These are phyloP conservation scores for Hortiboletus flavorubellus DNA, from an alignment of 768 basidiomycete species.

Conservation along the genomic window DNA sequence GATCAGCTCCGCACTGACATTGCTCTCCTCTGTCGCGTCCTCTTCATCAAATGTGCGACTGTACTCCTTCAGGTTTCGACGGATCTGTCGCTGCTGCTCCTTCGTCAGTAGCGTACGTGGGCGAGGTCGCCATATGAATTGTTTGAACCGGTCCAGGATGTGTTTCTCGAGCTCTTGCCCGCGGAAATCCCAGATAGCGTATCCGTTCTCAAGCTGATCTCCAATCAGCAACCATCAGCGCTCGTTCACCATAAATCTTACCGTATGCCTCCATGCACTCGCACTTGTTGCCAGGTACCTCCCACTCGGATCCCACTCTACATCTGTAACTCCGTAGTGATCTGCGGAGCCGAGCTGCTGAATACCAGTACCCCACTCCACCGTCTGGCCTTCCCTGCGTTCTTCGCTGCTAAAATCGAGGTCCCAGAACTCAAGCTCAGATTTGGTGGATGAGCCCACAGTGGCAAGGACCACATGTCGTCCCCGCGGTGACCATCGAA, in stretches of 20 bases:
- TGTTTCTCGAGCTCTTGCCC: conserved; percentile 93
- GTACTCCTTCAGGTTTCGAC: conserved; percentile 88
- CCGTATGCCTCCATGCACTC: conserved; percentile 92
- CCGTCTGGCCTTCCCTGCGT: conserved; percentile 41
- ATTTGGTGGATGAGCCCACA: conserved; percentile 92
- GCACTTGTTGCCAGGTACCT: conserved; percentile 91
- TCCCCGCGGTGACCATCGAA: conserved; percentile 95
- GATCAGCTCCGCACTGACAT: conserved; percentile 89
- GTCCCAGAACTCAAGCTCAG: conserved; percentile 99
- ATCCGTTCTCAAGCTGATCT: conserved; percentile 89
- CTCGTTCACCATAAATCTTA: conserved; percentile 36
- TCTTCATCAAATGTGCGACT: conserved; percentile 93
- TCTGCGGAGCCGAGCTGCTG: conserved; percentile 84
- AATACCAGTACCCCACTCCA: conserved; percentile 84
- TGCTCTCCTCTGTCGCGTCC: conserved; percentile 92
- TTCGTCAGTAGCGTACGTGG: conserved; percentile 82
- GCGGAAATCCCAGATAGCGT: conserved; percentile 95
- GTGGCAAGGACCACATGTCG: conserved; percentile 95
- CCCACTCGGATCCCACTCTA: conserved; percentile 98
- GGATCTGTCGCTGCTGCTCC: conserved; percentile 82
- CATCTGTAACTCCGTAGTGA: conserved; percentile 96
- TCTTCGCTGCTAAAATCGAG: conserved; percentile 81
- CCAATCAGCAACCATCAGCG: conserved; percentile 8
- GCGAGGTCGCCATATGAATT: conserved; percentile 98
- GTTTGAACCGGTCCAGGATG: conserved; percentile 93